Conservation (phyloP, 2,329 filamentous ascomycete species). For the Fusarium poae region DNA sequence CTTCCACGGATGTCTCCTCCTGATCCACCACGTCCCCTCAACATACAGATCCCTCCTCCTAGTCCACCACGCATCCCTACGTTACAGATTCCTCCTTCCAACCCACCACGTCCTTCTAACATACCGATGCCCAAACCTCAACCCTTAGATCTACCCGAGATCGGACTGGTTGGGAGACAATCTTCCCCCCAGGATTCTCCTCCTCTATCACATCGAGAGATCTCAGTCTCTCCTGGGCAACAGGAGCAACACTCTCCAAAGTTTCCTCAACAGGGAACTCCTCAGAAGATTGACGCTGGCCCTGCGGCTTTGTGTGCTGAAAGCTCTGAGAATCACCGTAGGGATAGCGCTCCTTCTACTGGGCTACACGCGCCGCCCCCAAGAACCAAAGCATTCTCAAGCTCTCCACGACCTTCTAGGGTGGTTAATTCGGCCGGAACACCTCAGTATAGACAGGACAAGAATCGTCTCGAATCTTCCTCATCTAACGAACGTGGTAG, state of each 20-base stretch:
- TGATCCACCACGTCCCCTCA: neutral
- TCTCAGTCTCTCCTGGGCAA: neutral
- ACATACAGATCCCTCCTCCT: neutral
- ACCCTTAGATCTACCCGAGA: constrained; percentile 38
- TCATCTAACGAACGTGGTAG: neutral
- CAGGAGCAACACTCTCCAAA: neutral
- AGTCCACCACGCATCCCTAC: neutral
- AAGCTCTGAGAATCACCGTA: neutral
- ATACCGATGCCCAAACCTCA: neutral
- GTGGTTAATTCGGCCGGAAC: neutral
- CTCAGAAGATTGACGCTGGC: neutral
- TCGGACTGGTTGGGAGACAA: constrained; percentile 19
- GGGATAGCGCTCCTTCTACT: neutral
- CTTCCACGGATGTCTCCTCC: neutral
- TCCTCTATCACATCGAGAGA: neutral
- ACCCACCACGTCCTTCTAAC: neutral
- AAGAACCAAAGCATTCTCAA: neutral
- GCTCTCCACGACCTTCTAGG: neutral
- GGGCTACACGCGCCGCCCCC: neutral
- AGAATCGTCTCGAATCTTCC: neutral
- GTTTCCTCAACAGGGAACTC: neutral
- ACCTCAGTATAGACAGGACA: neutral
- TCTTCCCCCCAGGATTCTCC: neutral
- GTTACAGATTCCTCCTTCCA: neutral
- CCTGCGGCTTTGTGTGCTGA: neutral